phyloP scores from a whole-genome alignment of 371 early-diverging fungal genomes.

The Apophysomyces variabilis region DNA sequence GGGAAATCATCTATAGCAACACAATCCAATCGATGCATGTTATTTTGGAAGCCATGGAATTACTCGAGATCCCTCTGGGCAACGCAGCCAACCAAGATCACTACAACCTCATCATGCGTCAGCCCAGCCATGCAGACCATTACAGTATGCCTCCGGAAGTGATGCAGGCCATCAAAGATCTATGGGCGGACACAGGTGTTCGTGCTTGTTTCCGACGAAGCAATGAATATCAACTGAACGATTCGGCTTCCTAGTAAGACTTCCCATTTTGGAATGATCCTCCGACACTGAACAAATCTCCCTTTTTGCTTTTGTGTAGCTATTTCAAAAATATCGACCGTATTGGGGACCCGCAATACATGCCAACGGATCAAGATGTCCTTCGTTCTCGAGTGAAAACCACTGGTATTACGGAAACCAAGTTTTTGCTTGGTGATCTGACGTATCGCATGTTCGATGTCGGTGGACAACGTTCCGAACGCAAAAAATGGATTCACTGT shows the following conservation, averaged over 20 bases:
- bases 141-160: conserved; percentile 66
- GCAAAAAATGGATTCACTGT: conserved; percentile 96
- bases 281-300: neutral
- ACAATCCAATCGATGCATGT: conserved; percentile 88
- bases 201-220: conserved; percentile 69
- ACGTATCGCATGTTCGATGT: conserved; percentile 94
- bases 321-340: conserved; percentile 91
- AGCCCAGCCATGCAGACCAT: conserved; percentile 69
- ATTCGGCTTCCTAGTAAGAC: conserved; percentile 79
- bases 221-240: conserved; percentile 86
- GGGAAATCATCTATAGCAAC: conserved; percentile 89
- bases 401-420: conserved; percentile 88
- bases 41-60: conserved; percentile 87
- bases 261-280: neutral
- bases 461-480: conserved; percentile 90
- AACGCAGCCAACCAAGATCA: conserved; percentile 64
- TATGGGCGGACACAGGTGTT: conserved; percentile 84
- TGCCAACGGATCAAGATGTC: conserved; percentile 90
- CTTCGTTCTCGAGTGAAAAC: conserved; percentile 83
- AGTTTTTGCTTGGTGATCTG: conserved; percentile 79
- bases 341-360: conserved; percentile 70
- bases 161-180: conserved; percentile 64
- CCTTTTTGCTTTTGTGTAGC: conserved; percentile 29
- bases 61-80: conserved; percentile 67
- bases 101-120: conserved; percentile 46